A percentile compares a stretch with the other conserved stretches of the same genome.
Evolutionary conservation across 768 basidiomycete genomes (phyloP).

Genomic region (Leccinellum albellum): DNA sequence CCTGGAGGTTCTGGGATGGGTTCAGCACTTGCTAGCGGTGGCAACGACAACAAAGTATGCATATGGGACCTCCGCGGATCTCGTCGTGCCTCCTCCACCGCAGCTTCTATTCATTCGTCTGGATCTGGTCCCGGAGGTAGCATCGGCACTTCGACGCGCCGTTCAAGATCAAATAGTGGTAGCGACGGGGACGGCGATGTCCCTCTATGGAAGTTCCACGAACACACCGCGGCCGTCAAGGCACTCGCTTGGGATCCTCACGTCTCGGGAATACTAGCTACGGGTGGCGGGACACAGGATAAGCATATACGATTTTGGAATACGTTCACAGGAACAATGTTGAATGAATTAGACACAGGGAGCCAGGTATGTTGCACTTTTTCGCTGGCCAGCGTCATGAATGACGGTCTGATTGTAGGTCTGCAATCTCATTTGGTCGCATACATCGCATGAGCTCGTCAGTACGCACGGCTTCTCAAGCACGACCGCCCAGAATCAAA

Average conservation of each 20-base stretch:
- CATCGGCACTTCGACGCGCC: conserved; percentile 20
- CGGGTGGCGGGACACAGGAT: conserved; percentile 97
- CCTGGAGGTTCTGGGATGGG: conserved; percentile 32
- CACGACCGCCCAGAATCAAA: conserved; percentile 92
- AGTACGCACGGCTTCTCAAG: conserved; percentile 97
- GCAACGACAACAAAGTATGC: conserved; percentile 98
- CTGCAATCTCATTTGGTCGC: conserved; percentile 95
- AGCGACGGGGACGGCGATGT: conserved; percentile 41
- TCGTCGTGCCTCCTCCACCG: conserved; percentile 31
- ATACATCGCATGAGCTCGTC: conserved; percentile 94
- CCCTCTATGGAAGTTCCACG: conserved; percentile 92
- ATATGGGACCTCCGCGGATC: conserved; percentile 90
- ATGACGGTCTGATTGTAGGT: conserved; percentile 50
- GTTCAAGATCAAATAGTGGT: conserved; percentile 25
- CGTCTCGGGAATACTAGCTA: conserved; percentile 83
- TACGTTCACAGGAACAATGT: conserved; percentile 76
- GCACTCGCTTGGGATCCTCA: conserved; percentile 99
- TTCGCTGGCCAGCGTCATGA: neutral
- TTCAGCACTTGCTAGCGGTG: conserved; percentile 83
- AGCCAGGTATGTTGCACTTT: conserved; percentile 62
- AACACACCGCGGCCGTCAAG: conserved; percentile 96
- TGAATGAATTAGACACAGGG: conserved; percentile 89
- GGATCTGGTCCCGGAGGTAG: conserved; percentile 30
- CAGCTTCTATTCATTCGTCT: conserved; percentile 23
- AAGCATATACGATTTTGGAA: conserved; percentile 99